phyloP scores from a whole-genome alignment of 2,329 filamentous ascomycete genomes.

The Taxawa tesnikishii region DNA sequence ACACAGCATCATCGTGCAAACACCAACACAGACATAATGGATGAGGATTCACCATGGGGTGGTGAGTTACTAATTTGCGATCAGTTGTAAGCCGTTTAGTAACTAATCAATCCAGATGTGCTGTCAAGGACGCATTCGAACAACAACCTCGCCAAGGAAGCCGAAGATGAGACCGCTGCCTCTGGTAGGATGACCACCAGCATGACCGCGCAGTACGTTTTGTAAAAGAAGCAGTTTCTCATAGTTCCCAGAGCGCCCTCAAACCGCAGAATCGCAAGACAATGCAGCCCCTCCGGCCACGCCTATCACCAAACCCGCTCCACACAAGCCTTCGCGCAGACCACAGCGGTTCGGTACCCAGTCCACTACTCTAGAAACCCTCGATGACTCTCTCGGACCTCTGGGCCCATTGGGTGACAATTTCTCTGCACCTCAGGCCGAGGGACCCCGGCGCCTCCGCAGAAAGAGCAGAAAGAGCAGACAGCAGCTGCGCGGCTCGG shows the following conservation, averaged over 20 bases:
- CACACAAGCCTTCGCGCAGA: constrained; percentile 27
- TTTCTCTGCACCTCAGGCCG: constrained; percentile 27
- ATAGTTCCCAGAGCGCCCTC: constrained; percentile 1
- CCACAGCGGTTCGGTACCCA: constrained; percentile 56
- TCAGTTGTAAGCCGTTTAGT: background rate
- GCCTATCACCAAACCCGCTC: constrained; percentile 1
- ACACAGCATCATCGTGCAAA: background rate
- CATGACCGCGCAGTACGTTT: background rate
- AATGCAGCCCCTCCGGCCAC: background rate
- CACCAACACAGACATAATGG: constrained; percentile 4
- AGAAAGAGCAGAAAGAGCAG: constrained; percentile 48
- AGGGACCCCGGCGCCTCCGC: constrained; percentile 50
- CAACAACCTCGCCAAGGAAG: constrained; percentile 26
- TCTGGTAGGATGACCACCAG: constrained; percentile 11
- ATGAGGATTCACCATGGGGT: constrained; percentile 11
- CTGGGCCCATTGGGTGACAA: constrained; percentile 54
- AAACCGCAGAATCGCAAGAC: background rate
- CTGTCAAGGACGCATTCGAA: constrained; percentile 31
- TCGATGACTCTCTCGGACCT: constrained; percentile 64
- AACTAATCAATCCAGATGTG: constrained; percentile 25
- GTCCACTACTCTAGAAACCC: constrained; percentile 64
- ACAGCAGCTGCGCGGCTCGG: constrained; percentile 29
- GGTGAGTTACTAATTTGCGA: constrained; percentile 2
- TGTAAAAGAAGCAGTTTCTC: background rate
- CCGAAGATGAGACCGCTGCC: constrained; percentile 14